Evolutionary conservation across 768 basidiomycete species (phyloP), one percentile per base, ranked within the genome.

Genomic region (Mrakia gelida): DNA sequence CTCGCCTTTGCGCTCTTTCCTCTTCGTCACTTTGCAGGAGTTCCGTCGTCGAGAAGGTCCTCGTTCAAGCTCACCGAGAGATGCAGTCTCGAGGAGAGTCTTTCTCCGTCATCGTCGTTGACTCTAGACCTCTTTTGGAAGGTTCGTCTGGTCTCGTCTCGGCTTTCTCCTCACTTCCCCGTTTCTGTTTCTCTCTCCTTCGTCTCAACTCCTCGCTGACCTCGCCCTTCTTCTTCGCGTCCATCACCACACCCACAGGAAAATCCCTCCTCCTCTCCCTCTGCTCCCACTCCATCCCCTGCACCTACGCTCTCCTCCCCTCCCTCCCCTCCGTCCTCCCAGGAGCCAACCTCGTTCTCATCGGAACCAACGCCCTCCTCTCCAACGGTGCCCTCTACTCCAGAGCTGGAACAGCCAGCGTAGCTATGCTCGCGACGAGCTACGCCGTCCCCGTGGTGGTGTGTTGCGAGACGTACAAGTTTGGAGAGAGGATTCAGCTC

Each of bases 381-480:
- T 91, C 95, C 4, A 97, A 99, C 80, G 97, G 97, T 11, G 90
- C 94, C 3, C 92, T 98, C 3, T 96, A 92, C 83, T 92, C 94
- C 16, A 89, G 97, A 72, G 94, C 95, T 0, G 97, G 97, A 38
- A 98, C 95, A 5, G 96, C 96, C 0, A 88, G 95, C 81, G 94
- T 98, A 9, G 93, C 95, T 1, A 96, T 98, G 95, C 90, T 98
- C 88, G 93, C 94, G 1, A 93, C 93, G 84, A 89, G 90, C 68
- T 89, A 91, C 81, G 91, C 90, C 32, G 92, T 98, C 0, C 96
- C 97, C 7, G 95, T 98, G 10, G 89, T 99, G 52, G 94, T 97
- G 34, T 98, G 95, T 80, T 97, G 95, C 81, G 97, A 98, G 85
- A 99, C 97, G 6, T 98, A 98, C 86, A 99, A 99, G 84, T 98